Conservation (phyloP, 2,329 filamentous ascomycete species). For the Cytospora mali region DNA sequence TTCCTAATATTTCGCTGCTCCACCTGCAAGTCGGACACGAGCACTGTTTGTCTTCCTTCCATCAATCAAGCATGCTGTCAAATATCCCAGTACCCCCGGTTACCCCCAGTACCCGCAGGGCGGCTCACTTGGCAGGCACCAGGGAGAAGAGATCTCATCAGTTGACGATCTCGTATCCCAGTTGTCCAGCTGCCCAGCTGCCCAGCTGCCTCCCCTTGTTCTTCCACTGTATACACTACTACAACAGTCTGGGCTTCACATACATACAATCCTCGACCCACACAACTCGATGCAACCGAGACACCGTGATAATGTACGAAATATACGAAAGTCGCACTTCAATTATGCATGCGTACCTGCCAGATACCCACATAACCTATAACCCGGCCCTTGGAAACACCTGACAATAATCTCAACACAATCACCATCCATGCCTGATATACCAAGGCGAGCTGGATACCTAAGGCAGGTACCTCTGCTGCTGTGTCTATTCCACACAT, state of each 20-base stretch:
- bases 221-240: no score
- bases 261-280: neutral
- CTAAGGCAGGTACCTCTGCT: neutral
- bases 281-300: neutral
- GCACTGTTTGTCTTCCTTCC: conserved; percentile 4
- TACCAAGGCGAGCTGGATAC: neutral
- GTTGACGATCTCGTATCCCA: neutral
- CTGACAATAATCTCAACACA: neutral
- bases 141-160: neutral
- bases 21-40: conserved; percentile 11
- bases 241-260: neutral
- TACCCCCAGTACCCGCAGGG: neutral
- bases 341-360: neutral
- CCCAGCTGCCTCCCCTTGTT: no score
- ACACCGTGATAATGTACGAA: neutral
- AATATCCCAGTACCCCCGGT: neutral
- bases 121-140: neutral
- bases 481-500: neutral
- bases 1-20: conserved; percentile 5
- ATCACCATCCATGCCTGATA: neutral
- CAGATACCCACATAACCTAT: neutral
- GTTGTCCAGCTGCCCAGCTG: no score
- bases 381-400: no score
- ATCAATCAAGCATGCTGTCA: conserved; percentile 9
- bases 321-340: no score